phyloP scores from a whole-genome alignment of 371 early-diverging fungal species.

The Saksenaea oblongispora region DNA sequence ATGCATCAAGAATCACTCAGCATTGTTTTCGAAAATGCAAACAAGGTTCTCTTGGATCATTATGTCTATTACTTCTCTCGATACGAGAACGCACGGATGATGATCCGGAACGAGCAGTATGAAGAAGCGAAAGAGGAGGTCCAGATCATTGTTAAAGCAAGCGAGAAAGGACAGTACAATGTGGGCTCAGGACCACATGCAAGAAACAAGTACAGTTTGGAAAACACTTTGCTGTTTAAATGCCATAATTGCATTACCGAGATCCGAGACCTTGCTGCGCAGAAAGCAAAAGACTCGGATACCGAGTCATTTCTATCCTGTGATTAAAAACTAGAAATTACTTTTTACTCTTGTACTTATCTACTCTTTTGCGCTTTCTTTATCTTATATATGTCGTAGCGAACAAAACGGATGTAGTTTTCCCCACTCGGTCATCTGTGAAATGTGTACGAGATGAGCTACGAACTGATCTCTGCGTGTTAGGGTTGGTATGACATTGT shows the following conservation, averaged over 20 bases:
- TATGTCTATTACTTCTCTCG: constrained; percentile 55
- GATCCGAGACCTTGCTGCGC: constrained; percentile 9
- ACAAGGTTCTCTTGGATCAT: constrained; percentile 50
- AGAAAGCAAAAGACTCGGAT: constrained; percentile 1
- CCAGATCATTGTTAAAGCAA: constrained; percentile 21
- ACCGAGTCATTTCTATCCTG: background rate
- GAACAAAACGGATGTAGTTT: too few species aligned
- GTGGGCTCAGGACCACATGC: constrained; percentile 27
- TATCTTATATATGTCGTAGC: too few species aligned
- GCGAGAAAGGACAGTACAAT: constrained; percentile 20
- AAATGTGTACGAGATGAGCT: too few species aligned
- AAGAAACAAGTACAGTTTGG: constrained; percentile 39
- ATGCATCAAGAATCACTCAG: constrained; percentile 25
- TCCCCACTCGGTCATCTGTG: too few species aligned
- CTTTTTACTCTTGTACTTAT: background rate
- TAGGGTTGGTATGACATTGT: too few species aligned
- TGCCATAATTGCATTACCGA: constrained; percentile 32
- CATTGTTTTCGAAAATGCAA: constrained; percentile 27
- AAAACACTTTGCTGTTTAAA: constrained; percentile 30
- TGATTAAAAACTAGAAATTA: background rate
- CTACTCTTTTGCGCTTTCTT: too few species aligned
- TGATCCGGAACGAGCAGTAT: constrained; percentile 33
- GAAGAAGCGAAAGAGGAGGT: constrained; percentile 39
- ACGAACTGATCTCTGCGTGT: too few species aligned
- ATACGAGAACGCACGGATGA: constrained; percentile 51